A percentile compares a stretch with the other conserved stretches of the same genome.
Conservation (phyloP, 495 filamentous ascomycete genomes). For the Rhypophila decipiens region DNA sequence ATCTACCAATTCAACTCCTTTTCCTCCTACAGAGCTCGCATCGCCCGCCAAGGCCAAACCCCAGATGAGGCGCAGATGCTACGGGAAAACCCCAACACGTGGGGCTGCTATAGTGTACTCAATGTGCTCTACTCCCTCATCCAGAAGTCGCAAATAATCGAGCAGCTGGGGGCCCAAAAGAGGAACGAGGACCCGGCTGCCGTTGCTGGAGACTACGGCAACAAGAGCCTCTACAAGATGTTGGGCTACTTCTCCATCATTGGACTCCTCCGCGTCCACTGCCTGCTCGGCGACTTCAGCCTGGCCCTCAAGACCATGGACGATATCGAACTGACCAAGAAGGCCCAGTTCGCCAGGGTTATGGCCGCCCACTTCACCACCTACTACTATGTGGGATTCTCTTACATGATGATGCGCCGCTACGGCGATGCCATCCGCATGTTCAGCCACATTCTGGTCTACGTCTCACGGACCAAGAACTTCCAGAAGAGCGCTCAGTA, state of each 20-base stretch:
- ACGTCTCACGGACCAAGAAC: conserved; percentile 98
- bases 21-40: conserved; percentile 86
- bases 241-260: conserved; percentile 99
- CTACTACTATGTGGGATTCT: conserved; percentile 99
- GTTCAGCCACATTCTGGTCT: conserved; percentile 99
- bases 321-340: conserved; percentile 99
- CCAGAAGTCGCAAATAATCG: conserved; percentile 93
- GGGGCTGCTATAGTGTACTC: conserved; percentile 98
- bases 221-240: conserved; percentile 91
- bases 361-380: conserved; percentile 99
- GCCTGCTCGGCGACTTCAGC: conserved; percentile 94
- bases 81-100: conserved; percentile 94
- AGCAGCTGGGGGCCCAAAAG: conserved; percentile 93
- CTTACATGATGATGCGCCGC: conserved; percentile 99
- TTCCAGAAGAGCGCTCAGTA: conserved; percentile 98
- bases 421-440: conserved; percentile 98
- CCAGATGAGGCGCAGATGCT: conserved; percentile 86
- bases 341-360: conserved; percentile 98
- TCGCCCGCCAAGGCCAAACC: conserved; percentile 78
- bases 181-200: conserved; percentile 77
- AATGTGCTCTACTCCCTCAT: conserved; percentile 99
- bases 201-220: conserved; percentile 91
- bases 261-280: conserved; percentile 92
- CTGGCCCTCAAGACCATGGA: conserved; percentile 97
- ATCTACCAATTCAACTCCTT: conserved; percentile 99